Evolutionary conservation across 169 alveolate species (phyloP), one percentile per base, ranked within the genome.

Genomic region (Eimeria maxima): DNA sequence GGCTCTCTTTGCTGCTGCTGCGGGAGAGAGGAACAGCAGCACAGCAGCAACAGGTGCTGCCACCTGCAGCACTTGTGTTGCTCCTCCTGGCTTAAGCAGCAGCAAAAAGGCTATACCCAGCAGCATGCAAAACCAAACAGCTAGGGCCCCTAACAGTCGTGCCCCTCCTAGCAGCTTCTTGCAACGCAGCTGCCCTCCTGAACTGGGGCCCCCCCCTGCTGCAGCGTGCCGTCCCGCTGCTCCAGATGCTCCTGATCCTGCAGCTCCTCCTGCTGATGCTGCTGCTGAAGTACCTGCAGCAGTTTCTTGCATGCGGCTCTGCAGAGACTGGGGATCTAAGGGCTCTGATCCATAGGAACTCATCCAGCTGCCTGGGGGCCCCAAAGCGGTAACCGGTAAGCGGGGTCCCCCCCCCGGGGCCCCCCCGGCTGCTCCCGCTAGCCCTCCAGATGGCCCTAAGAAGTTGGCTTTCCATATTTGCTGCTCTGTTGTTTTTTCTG

Each of bases 321-420:
- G 83, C 45, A 27, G 50, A 3, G 55, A 18, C 83, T 73, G 83
- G 16, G 50, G 55, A 42, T 73, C 83, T 42, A 73, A 73, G 45
- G 45, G 83, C 4, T 73, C 83, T 7, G 47, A 38, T 10, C 55
- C 50, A 38, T 73, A 29, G 20, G 83, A 73, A 73, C 16, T 42
- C 44, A 73, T 14, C 83, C 83, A 73, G 83, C 78, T 67, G 78
- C 78, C 14, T 7, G 84, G 53, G 84, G 84, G 50, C 84, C 83
- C 78, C 78, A 67, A n/a, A 27, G 78, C 6, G 44, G 27, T 27
- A 67, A 5, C 74, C 74, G 5, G 83, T 18, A 47, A 20, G n/a
- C 16, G 6, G 24, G 83, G 50, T 44, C 50, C 45, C 83, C 44
- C 83, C 83, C 3, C 50, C 27, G 27, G 16, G 83, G 50, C 83